Base-by-base conservation (phyloP, 768 basidiomycete genomes). In the Sistotremastrum niveocremeum region DNA sequence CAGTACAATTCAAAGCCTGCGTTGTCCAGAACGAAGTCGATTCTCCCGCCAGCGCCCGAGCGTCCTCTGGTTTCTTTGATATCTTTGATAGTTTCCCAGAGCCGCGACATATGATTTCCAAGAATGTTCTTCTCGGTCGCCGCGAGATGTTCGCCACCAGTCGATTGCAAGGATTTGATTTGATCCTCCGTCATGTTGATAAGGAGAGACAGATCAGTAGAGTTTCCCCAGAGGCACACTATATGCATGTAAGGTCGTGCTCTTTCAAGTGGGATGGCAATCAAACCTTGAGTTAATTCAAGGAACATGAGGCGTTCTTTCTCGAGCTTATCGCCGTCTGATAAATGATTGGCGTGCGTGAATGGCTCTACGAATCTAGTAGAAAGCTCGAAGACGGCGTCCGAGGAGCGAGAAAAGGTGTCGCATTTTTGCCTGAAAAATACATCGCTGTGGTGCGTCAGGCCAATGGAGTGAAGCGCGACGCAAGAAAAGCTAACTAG, bases 171-270 rank as follows among this genome's bases (percentile, higher is more conserved):
- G 40, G 82, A 76, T 61, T 90, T 91, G 66, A 97, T 95, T 61
- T 95, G 91, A 32, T 95, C 91, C 63, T 97, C 93, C 5, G 85
- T 85, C 91, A 95, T 94, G 65, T 97, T 88, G 62, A 95, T 97
- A 48, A 95, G 71, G 35, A 97, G 73, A 2, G 90, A 94, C 42
- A 95, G 70, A 63, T 95, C 93, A 42, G 93, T 97, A 6, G 91
- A 90, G 65, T 97, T 95, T 10, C 93, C 93, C 91, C 91, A 95
- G 8, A 94, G 72, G 59, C 90, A 94, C 44, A 95, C 89, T 87
- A 41, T n/a, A 35, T 39, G 20, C 20, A 20, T 2, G n/a, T 37
- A 39, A 49, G 32, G 49, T 50, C 20, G 5, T 12, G 31, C 28
- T 5, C 39, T 11, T 10, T 34, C 20, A 20, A 49, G 37, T 51